Evolutionary conservation across 306 rosid genomes (phyloP), one percentile per base, ranked within the genome.

Genomic region (Parietaria judaica): DNA sequence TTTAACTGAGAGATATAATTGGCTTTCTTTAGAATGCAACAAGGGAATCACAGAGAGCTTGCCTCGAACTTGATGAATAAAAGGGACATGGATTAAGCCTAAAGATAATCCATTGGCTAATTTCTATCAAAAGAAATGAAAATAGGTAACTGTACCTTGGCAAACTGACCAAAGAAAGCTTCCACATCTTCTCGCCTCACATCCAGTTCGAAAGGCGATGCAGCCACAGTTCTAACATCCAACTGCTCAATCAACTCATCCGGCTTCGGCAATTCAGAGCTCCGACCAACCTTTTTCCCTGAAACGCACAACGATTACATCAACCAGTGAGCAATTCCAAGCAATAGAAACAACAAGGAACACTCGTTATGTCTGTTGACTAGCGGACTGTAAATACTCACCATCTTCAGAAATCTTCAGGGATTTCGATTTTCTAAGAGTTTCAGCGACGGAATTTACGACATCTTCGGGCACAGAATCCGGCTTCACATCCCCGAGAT

Each of bases 341-440:
- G 6, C 8, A 38, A 17, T 1, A 41, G 8, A 78, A 57, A 34
- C 46, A 60, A 59, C 11, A 14, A 12, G 8, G 8, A 12, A 65
- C 37, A 65, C 15, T 49, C 15, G 12, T 7, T 7, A 8, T 13
- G 13, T 8, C 8, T 8, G 11, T 46, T 13, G 8, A 46, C 13
- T 8, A 46, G 50, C 50, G 3, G 50, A 8, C 11, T 46, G 50
- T 46, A 31, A 51, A 51, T 59, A 77, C 86, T 65, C 51, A 87
- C 97, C 95, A 68, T 90, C 97, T 71, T 84, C 94, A 5, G 97
- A 90, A 50, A 90, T 23, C 71, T 87, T 90, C 17, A 90, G 75
- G 14, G 75, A 66, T 51, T 80, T 14, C 17, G 96, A 79, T 14
- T 41, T 79, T 61, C 66, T 78, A 70, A 90, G 76, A 69, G 74